A percentile compares a stretch with the other conserved stretches of the same genome.
These are phyloP conservation scores for Lipomyces kockii DNA, from an alignment of 805 yeast species.

Conservation along the genomic window DNA sequence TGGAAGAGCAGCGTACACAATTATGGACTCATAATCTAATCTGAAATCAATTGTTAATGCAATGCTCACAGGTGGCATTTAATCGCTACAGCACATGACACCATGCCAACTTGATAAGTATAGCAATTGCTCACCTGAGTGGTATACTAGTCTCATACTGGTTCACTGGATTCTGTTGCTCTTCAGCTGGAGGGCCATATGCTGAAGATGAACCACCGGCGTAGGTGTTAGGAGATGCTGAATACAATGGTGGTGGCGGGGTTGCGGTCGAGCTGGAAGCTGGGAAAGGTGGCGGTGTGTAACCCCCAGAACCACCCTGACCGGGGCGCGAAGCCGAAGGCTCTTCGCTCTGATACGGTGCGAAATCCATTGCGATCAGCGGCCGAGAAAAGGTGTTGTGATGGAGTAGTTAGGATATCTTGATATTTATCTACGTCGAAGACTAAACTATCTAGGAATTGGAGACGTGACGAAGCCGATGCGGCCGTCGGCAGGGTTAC, in stretches of 20 bases:
- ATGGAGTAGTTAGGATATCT: background rate
- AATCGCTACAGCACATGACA: background rate
- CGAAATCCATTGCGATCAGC: slow-evolving; percentile 32
- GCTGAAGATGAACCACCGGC: slow-evolving; percentile 16
- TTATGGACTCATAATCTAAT: slow-evolving; percentile 34
- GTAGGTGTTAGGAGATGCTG: slow-evolving; percentile 23
- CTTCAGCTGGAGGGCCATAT: slow-evolving; percentile 18
- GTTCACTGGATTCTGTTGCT: slow-evolving; percentile 27
- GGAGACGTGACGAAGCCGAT: too few species aligned
- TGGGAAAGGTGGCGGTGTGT: slow-evolving; percentile 18
- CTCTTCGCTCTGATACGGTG: slow-evolving; percentile 37
- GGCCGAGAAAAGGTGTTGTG: background rate
- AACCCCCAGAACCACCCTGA: slow-evolving; percentile 5
- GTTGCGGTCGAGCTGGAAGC: slow-evolving; percentile 11
- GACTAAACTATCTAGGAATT: too few species aligned
- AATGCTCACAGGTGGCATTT: background rate
- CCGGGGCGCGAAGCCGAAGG: slow-evolving; percentile 31
- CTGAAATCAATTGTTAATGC: slow-evolving; percentile 13
- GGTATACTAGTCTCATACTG: slow-evolving; percentile 36
- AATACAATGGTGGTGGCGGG: slow-evolving; percentile 29
- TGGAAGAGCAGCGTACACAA: slow-evolving; percentile 34
- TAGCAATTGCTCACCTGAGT: slow-evolving; percentile 22
- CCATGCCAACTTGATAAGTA: background rate
- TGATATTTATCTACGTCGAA: background rate
- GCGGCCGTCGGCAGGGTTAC: too few species aligned